These are phyloP conservation scores for Neofusicoccum cordaticola DNA, from an alignment of 2,329 filamentous ascomycete genomes.

Conservation along the genomic window DNA sequence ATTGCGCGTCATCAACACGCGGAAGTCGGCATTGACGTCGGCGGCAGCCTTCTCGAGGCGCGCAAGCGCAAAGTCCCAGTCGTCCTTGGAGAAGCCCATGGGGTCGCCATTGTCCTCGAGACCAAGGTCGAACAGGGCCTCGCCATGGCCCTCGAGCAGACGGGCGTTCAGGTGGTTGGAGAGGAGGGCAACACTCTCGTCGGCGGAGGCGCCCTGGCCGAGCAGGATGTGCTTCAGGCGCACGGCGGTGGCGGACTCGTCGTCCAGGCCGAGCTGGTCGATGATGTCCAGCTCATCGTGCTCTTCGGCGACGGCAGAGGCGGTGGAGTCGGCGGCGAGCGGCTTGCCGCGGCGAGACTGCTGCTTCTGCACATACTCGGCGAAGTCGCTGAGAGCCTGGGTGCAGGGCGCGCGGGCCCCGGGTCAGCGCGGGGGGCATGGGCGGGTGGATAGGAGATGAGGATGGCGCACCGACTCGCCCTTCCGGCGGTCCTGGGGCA, in stretches of 20 bases:
- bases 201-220: conserved; percentile 46
- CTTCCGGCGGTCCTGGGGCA: conserved; percentile 75
- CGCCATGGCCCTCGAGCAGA: conserved; percentile 79
- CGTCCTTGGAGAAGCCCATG: conserved; percentile 69
- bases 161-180: conserved; percentile 64
- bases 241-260: conserved; percentile 61
- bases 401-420: background rate
- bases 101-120: conserved; percentile 85
- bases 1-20: conserved; percentile 84
- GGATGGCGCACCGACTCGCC: conserved; percentile 69
- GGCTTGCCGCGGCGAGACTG: conserved; percentile 63
- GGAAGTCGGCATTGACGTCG: conserved; percentile 68
- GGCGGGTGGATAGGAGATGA: conserved; percentile 12
- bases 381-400: conserved; percentile 87
- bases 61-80: conserved; percentile 72
- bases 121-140: conserved; percentile 87
- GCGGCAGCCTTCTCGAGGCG: conserved; percentile 66
- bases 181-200: conserved; percentile 62
- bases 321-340: conserved; percentile 27
- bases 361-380: conserved; percentile 95
- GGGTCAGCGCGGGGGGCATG: background rate
- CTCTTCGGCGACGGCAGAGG: conserved; percentile 52
- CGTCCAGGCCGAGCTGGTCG: conserved; percentile 71
- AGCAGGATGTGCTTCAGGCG: conserved; percentile 76
- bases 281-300: conserved; percentile 90